Evolutionary conservation across 2,329 filamentous ascomycete species (phyloP).

Genomic region (Clathrospora elynae): DNA sequence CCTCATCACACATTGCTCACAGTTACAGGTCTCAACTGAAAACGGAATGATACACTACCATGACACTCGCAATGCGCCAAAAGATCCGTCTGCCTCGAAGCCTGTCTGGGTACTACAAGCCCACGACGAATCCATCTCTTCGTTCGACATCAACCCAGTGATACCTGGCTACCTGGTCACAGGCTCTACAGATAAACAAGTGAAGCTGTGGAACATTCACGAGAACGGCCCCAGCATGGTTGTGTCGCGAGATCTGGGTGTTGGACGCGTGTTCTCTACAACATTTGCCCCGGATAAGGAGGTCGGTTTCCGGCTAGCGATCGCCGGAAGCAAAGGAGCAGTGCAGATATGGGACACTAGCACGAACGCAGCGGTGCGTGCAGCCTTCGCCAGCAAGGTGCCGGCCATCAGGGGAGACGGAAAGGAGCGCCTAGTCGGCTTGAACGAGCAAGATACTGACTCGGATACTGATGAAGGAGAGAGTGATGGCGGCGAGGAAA

Average conservation of each 20-base stretch:
- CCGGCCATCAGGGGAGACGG: constrained; percentile 64
- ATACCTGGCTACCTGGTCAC: constrained; percentile 94
- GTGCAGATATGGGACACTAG: constrained; percentile 97
- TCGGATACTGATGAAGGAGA: constrained; percentile 61
- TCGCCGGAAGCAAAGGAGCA: constrained; percentile 90
- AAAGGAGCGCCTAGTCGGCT: constrained; percentile 76
- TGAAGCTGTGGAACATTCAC: constrained; percentile 95
- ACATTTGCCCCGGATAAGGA: constrained; percentile 87
- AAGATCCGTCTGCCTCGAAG: constrained; percentile 75
- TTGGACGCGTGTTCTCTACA: constrained; percentile 92
- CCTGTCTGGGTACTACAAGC: constrained; percentile 94
- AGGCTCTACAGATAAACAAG: constrained; percentile 89
- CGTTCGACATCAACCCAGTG: constrained; percentile 87
- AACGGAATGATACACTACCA: constrained; percentile 90
- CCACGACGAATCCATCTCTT: constrained; percentile 88
- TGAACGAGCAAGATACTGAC: constrained; percentile 69
- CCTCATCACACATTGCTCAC: constrained; percentile 21
- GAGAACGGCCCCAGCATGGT: constrained; percentile 84
- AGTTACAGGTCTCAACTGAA: constrained; percentile 71
- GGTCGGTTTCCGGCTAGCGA: constrained; percentile 88
- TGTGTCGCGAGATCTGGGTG: constrained; percentile 85
- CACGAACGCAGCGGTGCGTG: constrained; percentile 85
- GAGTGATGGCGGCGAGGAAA: constrained; percentile 49
- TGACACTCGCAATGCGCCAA: constrained; percentile 77
- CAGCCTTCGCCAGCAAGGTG: constrained; percentile 78